Base-by-base conservation (phyloP, 2,329 filamentous ascomycete genomes). In the Aspergillus sp. region DNA sequence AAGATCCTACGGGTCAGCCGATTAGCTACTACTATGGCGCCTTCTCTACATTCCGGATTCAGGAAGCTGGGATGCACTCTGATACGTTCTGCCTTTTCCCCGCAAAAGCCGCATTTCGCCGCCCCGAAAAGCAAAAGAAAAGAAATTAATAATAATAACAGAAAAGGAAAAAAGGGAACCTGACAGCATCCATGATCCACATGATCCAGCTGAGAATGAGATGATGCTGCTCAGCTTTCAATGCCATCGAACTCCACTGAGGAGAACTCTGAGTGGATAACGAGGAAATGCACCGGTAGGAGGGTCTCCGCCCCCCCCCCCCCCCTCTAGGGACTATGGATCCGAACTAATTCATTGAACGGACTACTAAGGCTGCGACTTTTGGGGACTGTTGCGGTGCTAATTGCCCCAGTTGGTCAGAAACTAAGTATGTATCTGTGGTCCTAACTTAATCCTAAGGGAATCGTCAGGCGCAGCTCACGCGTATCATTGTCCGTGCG, bases 21-120 rank as follows among this genome's bases (percentile, higher is more conserved):
- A 67, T 68, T 63, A 64, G 51, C 64, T 64, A 62, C 52, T 61
- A 60, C 52, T 61, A 60, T 60, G 56, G 56, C 54, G 60, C 24
- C 14, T 49, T 36, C 42, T 65, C 62, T 63, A 58, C 56, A 61
- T 64, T 65, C 61, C 60, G 60, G 59, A 65, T 63, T 62, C 56
- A 60, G 58, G 47, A 51, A 60, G 53, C 59, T 60, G 61, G 59
- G 55, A 60, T 58, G 57, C 54, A 59, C 57, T 62, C 62, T 69
- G 67, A 69, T 68, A 69, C 67, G 66, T 54, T 62, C 59, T 63
- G 59, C 52, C 7, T 42, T 66, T 69, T 65, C 67, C 66, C 67
- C 66, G 64, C 66, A 69, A 69, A 67, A 68, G 65, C 65, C 66
- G 66, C 65, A 67, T 65, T 66, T 65, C 64, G 66, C 65, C 63